Conservation (phyloP, 2,329 filamentous ascomycete species). For the Thermothelomyces thermophilus region DNA sequence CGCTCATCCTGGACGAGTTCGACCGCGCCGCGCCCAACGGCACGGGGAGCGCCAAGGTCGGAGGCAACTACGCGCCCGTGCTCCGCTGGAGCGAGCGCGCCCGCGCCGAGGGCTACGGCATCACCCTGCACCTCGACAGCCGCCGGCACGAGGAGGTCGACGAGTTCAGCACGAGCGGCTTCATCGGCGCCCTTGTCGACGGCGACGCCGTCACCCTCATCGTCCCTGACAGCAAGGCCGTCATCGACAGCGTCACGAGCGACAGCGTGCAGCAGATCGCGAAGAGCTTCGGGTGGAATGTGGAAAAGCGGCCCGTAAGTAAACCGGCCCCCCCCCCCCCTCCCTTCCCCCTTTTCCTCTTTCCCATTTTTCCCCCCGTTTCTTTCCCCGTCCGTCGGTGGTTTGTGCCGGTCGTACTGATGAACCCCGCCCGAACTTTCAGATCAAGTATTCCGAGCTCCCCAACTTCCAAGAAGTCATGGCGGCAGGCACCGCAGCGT, state of each 20-base stretch:
- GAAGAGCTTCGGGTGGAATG: constrained; percentile 71
- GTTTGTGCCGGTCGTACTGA: background rate
- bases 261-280: constrained; percentile 73
- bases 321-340: background rate
- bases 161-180: constrained; percentile 92
- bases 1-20: constrained; percentile 84
- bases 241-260: constrained; percentile 81
- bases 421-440: background rate
- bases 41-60: constrained; percentile 86
- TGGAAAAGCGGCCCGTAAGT: constrained; percentile 65
- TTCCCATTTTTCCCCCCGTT: too few species aligned
- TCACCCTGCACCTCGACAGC: constrained; percentile 89
- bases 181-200: constrained; percentile 68
- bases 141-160: constrained; percentile 78
- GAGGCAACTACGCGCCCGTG: constrained; percentile 93
- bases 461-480: constrained; percentile 68
- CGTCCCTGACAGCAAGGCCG: constrained; percentile 79
- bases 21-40: constrained; percentile 89
- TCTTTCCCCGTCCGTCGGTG: too few species aligned
- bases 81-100: constrained; percentile 81
- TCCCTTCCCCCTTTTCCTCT: too few species aligned
- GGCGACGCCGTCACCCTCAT: constrained; percentile 63
- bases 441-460: constrained; percentile 54
- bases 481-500: constrained; percentile 86
- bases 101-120: constrained; percentile 73